Base-by-base conservation (phyloP, 2,329 filamentous ascomycete genomes). In the Eurotiales sp. region DNA sequence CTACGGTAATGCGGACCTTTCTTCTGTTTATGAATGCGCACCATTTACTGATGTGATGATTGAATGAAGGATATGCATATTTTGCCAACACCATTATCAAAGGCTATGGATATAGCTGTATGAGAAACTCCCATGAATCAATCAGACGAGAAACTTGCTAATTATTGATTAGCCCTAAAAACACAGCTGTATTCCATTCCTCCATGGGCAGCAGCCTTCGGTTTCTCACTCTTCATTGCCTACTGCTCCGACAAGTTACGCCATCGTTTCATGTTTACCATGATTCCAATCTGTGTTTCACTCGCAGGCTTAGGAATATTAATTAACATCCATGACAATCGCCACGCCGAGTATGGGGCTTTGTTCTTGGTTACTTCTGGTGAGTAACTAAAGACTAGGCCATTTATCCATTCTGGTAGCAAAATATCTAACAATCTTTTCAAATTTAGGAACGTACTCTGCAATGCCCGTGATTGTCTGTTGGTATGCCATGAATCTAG, bases 401-500 rank as follows among this genome's bases (percentile, higher is more conserved):
- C n/a, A n/a, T n/a, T n/a, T n/a, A n/a, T n/a, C n/a, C n/a, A n/a
- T n/a, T n/a, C n/a, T n/a, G n/a, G n/a, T n/a, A n/a, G n/a, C n/a
- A n/a, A 45, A n/a, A 32, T 21, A n/a, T n/a, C n/a, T 21, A 4
- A 21, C 32, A 36, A 11, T 36, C 27, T 7, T 7, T 15, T 34
- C 27, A 17, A 42, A 41, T 14, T n/a, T 42, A 47, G 45, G 51
- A 19, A 45, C 46, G 4, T 96, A 95, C 70, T 84, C 83, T 1
- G 88, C 90, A n/a, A 91, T 96, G 86, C 90, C 92, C 0, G 84
- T 96, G 25, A 82, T 90, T 39, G 81, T 90, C 7, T 90, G 86
- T 66, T 91, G 87, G 87, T 90, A 86, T 68, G 86, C 85, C 59
- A 89, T 90, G 82, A 91, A 90, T 60, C 73, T 90, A 1, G 82